Percentiles rank a stretch among this genome's conserved stretches.
Conservation (phyloP, 306 rosid genomes). For the Fragaria iinumae region DNA sequence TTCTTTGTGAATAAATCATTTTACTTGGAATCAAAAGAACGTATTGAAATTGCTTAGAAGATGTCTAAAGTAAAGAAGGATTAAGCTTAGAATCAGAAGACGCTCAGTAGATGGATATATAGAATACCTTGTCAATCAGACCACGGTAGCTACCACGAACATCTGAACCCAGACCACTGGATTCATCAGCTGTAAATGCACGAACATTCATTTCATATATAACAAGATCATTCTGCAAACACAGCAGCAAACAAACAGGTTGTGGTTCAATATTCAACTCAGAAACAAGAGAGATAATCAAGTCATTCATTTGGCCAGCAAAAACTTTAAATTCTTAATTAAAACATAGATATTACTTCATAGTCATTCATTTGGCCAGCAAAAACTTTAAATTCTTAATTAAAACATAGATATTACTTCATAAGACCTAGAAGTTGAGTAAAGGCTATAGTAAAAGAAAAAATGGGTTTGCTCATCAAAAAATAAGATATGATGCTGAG, state of each 20-base stretch:
- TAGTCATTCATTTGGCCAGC: conserved; percentile 11
- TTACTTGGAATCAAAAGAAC: background rate
- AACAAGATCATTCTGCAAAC: conserved; percentile 88
- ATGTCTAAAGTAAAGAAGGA: conserved; percentile 13
- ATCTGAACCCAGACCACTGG: conserved; percentile 66
- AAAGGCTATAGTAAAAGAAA: no score
- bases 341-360: background rate
- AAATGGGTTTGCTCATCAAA: no score
- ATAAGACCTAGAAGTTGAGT: no score
- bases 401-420: background rate
- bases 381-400: background rate
- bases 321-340: background rate
- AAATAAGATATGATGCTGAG: no score
- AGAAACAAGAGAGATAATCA: conserved; percentile 15
- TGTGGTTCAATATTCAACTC: conserved; percentile 16
- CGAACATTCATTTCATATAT: conserved; percentile 95
- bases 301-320: conserved; percentile 12
- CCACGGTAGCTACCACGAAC: conserved; percentile 91
- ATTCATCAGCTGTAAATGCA: conserved; percentile 80
- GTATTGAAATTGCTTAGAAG: conserved; percentile 6
- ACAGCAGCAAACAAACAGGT: conserved; percentile 27
- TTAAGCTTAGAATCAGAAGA: background rate
- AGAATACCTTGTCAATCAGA: conserved; percentile 81
- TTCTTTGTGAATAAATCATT: no score
- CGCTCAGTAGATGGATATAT: conserved; percentile 1